Percentiles rank a stretch among this genome's conserved stretches.
Conservation (phyloP, 1,139 yeast species). For the Chernovozyma sophiae-reginae region DNA sequence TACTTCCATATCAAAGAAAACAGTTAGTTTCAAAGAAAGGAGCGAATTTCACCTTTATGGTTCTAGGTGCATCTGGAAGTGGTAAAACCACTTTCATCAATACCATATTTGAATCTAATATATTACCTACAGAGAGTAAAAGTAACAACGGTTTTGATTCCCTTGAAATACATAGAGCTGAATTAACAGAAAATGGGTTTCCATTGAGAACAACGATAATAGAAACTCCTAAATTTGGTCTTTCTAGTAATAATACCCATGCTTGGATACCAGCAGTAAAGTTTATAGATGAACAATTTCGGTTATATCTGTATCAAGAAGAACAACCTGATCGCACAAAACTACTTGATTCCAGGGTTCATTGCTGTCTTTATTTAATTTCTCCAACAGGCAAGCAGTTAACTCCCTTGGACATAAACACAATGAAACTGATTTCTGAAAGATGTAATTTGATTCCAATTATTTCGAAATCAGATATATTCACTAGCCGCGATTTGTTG, state of each 20-base stretch:
- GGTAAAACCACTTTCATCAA: conserved; percentile 85
- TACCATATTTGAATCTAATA: conserved; percentile 28
- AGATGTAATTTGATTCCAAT: conserved; percentile 76
- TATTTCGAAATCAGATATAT: conserved; percentile 70
- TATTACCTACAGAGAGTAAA: conserved; percentile 7
- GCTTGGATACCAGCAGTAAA: conserved; percentile 58
- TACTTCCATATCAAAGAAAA: conserved; percentile 26
- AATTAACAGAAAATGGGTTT: conserved; percentile 49
- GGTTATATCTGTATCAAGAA: conserved; percentile 56
- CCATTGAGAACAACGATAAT: conserved; percentile 44
- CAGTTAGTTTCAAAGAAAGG: conserved; percentile 23
- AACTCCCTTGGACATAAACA: conserved; percentile 55
- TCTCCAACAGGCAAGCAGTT: conserved; percentile 53
- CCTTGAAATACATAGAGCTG: conserved; percentile 27
- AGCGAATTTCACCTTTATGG: conserved; percentile 54
- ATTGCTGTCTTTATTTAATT: conserved; percentile 72
- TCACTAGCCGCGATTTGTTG: conserved; percentile 39
- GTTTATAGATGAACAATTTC: conserved; percentile 60
- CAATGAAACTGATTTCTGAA: conserved; percentile 63
- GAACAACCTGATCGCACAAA: conserved; percentile 62
- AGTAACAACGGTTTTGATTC: not conserved
- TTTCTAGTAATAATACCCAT: conserved; percentile 37
- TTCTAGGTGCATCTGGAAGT: conserved; percentile 71
- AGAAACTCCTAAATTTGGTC: conserved; percentile 36
- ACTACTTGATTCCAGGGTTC: conserved; percentile 58